Evolutionary conservation across 2,329 filamentous ascomycete genomes (phyloP).

Genomic region (Paecilomyces variotii): DNA sequence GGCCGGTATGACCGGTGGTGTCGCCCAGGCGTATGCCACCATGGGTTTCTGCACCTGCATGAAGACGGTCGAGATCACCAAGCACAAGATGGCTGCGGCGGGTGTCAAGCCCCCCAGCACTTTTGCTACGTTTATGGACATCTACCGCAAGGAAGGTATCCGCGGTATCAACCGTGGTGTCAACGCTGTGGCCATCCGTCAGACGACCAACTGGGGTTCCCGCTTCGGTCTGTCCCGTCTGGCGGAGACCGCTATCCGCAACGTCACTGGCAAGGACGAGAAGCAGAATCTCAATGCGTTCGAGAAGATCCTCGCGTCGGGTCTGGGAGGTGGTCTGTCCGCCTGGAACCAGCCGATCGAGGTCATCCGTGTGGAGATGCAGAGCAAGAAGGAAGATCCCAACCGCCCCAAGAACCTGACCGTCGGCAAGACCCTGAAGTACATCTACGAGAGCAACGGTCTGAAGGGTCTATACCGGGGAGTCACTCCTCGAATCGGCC

Average conservation of each 20-base stretch:
- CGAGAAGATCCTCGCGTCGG: slow-evolving; percentile 85
- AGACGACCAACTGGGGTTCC: slow-evolving; percentile 99
- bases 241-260: slow-evolving; percentile 81
- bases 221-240: slow-evolving; percentile 90
- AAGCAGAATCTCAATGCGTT: slow-evolving; percentile 65
- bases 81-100: slow-evolving; percentile 81
- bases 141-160: slow-evolving; percentile 91
- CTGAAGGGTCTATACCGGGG: slow-evolving; percentile 91
- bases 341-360: slow-evolving; percentile 99
- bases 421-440: slow-evolving; percentile 69
- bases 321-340: slow-evolving; percentile 83
- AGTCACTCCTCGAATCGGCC: slow-evolving; percentile 84
- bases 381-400: slow-evolving; percentile 96
- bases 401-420: slow-evolving; percentile 99
- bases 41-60: slow-evolving; percentile 99
- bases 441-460: slow-evolving; percentile 88
- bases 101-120: slow-evolving; percentile 84
- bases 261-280: slow-evolving; percentile 67
- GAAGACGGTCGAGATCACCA: slow-evolving; percentile 99
- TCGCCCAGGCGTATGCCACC: slow-evolving; percentile 96
- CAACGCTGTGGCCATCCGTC: slow-evolving; percentile 95
- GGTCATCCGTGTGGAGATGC: slow-evolving; percentile 99
- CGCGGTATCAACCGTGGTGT: slow-evolving; percentile 96
- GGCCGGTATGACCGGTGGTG: slow-evolving; percentile 87
- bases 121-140: slow-evolving; percentile 91